Conservation (phyloP, 805 yeast species). For the Blastobotrys terrestris region DNA sequence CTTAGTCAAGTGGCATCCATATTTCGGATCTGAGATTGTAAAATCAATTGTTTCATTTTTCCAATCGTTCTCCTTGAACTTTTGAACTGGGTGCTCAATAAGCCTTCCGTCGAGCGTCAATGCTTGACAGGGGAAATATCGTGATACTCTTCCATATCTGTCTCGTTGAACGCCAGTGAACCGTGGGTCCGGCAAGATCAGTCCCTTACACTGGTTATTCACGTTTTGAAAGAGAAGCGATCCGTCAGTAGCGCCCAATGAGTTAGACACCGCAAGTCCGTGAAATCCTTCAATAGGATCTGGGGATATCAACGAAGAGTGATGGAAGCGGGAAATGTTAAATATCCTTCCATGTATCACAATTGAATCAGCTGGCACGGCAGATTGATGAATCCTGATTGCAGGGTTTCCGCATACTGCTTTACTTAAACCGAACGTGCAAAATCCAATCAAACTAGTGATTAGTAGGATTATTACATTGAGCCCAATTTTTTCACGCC, state of each 20-base stretch:
- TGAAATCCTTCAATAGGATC: neutral
- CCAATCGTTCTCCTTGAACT: neutral
- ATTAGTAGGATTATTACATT: slow-evolving; percentile 14
- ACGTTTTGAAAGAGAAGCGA: slow-evolving; percentile 84
- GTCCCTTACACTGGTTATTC: slow-evolving; percentile 80
- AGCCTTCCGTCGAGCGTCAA: slow-evolving; percentile 39
- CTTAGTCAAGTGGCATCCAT: slow-evolving; percentile 71
- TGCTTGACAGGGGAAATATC: slow-evolving; percentile 84
- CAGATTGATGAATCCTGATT: slow-evolving; percentile 46
- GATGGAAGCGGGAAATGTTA: slow-evolving; percentile 53
- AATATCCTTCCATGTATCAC: slow-evolving; percentile 71
- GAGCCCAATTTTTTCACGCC: slow-evolving; percentile 67
- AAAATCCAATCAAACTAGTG: slow-evolving; percentile 15
- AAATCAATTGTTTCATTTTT: neutral
- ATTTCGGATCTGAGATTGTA: slow-evolving; percentile 42
- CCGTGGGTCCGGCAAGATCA: slow-evolving; percentile 57
- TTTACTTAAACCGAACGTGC: slow-evolving; percentile 69
- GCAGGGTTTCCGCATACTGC: slow-evolving; percentile 52
- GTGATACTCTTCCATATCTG: slow-evolving; percentile 50
- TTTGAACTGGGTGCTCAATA: slow-evolving; percentile 1
- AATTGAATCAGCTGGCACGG: slow-evolving; percentile 47
- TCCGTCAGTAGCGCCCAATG: slow-evolving; percentile 36
- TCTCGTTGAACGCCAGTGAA: slow-evolving; percentile 46
- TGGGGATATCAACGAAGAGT: slow-evolving; percentile 31
- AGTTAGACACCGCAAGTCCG: neutral